phyloP scores from a whole-genome alignment of 2,329 filamentous ascomycete genomes.

The Coccinonectria pachysandricola region DNA sequence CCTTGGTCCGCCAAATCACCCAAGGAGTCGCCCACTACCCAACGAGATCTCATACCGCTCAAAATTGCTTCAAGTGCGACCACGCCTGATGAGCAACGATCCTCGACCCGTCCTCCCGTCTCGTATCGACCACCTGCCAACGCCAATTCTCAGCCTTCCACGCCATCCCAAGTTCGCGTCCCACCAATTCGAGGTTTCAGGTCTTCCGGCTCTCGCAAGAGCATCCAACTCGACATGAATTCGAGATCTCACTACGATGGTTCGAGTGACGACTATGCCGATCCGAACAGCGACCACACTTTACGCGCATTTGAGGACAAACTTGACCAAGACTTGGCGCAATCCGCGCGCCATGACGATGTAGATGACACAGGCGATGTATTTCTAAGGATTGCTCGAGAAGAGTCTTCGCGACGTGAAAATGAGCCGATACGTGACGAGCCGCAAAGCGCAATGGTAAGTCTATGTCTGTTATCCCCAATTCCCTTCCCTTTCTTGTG shows the following conservation, averaged over 20 bases:
- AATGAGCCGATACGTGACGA: no score
- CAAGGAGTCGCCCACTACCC: constrained; percentile 24
- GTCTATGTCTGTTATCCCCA: constrained; percentile 24
- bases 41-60: constrained; percentile 37
- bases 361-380: constrained; percentile 47
- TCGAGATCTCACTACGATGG: constrained; percentile 34
- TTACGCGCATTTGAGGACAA: constrained; percentile 41
- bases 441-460: constrained; percentile 34
- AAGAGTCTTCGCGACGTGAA: constrained; percentile 34
- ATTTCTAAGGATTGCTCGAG: constrained; percentile 48
- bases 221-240: constrained; percentile 43
- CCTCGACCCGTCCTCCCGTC: constrained; percentile 33
- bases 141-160: constrained; percentile 21
- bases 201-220: constrained; percentile 47
- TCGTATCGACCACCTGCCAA: constrained; percentile 37
- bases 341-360: constrained; percentile 31
- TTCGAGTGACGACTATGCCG: constrained; percentile 30
- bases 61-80: constrained; percentile 30
- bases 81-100: constrained; percentile 38
- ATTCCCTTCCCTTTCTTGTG: constrained; percentile 3
- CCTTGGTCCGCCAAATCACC: constrained; percentile 12
- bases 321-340: constrained; percentile 17
- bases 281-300: constrained; percentile 38
- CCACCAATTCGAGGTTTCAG: constrained; percentile 47
- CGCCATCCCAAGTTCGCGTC: constrained; percentile 29